Base-by-base conservation (phyloP, 257 asterid genomes). In the Thymus quinquecostatus region DNA sequence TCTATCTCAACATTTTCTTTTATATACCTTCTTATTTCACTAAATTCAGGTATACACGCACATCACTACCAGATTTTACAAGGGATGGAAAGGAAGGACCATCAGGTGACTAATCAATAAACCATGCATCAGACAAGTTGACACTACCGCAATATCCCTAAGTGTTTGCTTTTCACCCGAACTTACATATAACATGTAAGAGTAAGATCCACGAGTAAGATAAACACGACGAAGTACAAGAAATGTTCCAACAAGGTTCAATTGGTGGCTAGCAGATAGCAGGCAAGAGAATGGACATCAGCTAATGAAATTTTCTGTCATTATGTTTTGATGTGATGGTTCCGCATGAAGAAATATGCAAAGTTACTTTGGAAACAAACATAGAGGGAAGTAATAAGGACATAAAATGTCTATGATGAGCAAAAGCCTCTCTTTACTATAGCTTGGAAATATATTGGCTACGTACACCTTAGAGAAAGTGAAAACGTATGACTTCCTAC, bases 111-210 rank as follows among this genome's bases (percentile, higher is more conserved):
- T 41, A 30, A 32, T 66, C 28, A 38, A 45, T 47, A 6, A 30
- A 11, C 59, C 60, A 32, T 12, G 28, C 33, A 30, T 28, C 41
- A 66, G 60, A 66, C 47, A 7, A 7, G 50, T 47, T 32, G 49
- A 48, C 14, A 7, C 14, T 7, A 34, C 1, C 5, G 3, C 27
- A 6, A 38, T 41, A 1, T 8, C 53, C 21, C 62, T 4, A 30
- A 56, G 41, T 30, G 70, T 47, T 47, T 28, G 30, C 45, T 47
- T 65, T 65, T 65, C 59, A 65, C n/a, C 6, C 8, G 4, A 62
- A 64, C 28, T 28, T 36, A 6, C 55, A 28, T 11, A 3, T 9
- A 43, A 10, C 13, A 44, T 30, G 53, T 11, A 63, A 43, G 55
- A 21, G 50, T 28, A 10, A 65, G 29, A 49, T 28, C 3, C 29